Conservation (phyloP, 2,329 filamentous ascomycete species). For the Neoscytalidium dimidiatum region DNA sequence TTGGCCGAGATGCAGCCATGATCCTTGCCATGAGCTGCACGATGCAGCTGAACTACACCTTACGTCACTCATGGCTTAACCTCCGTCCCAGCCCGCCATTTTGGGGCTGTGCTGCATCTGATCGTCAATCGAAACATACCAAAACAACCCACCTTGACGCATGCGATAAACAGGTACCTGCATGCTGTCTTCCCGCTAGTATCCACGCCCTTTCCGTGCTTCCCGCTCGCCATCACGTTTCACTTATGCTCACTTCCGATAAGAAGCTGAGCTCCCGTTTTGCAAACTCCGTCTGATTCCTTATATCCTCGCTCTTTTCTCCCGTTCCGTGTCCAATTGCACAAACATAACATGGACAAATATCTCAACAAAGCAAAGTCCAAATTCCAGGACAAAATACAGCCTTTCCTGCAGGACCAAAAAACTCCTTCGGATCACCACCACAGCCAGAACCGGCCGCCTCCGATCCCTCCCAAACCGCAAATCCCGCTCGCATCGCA, state of each 20-base stretch:
- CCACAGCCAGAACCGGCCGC: not conserved
- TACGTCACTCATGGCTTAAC: constrained; percentile 6
- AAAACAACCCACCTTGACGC: not conserved
- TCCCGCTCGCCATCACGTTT: constrained; percentile 5
- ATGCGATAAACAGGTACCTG: not conserved
- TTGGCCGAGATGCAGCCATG: constrained; percentile 12
- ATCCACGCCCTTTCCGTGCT: constrained; percentile 5
- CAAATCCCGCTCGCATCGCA: constrained; percentile 6
- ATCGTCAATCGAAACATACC: not conserved
- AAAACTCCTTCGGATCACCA: not conserved
- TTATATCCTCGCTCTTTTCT: no score
- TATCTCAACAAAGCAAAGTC: constrained; percentile 19
- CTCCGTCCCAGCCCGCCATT: not conserved
- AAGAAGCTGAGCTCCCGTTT: not conserved
- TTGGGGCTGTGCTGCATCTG: constrained; percentile 2
- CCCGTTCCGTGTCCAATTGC: not conserved
- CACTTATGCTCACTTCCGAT: not conserved
- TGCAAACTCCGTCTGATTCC: not conserved
- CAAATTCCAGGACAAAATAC: constrained; percentile 17
- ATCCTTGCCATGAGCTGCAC: not conserved
- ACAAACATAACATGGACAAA: constrained; percentile 9
- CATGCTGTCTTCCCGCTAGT: not conserved
- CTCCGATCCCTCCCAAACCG: constrained; percentile 14
- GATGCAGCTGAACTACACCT: not conserved
- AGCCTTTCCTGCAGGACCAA: constrained; percentile 1